Evolutionary conservation across 2,329 filamentous ascomycete species (phyloP).

Genomic region (Geoglossum cookeanum): DNA sequence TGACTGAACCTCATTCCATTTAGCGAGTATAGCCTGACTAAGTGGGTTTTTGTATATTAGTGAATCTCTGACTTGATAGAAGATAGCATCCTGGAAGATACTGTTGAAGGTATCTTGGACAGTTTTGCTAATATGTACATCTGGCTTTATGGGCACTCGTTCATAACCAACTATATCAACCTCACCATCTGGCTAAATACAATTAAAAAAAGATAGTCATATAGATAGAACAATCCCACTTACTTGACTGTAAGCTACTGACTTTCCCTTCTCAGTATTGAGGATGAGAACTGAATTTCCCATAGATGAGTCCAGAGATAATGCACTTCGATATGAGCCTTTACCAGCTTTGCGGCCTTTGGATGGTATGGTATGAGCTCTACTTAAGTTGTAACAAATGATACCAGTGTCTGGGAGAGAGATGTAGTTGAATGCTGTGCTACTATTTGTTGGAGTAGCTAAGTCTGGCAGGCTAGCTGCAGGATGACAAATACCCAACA

Average conservation of each 20-base stretch:
- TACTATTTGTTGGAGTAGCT: too few species aligned
- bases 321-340: neutral
- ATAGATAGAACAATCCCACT: neutral
- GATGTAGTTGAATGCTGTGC: too few species aligned
- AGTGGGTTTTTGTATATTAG: neutral
- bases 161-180: neutral
- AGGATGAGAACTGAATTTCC: neutral
- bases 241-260: neutral
- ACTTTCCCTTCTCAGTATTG: neutral
- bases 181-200: neutral
- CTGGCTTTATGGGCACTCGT: neutral
- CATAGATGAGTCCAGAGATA: neutral
- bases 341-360: neutral
- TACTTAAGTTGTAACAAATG: too few species aligned
- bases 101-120: too few species aligned
- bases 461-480: too few species aligned
- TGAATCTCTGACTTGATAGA: neutral
- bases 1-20: too few species aligned
- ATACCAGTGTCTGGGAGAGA: too few species aligned
- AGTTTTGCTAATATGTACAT: too few species aligned
- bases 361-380: neutral
- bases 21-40: neutral
- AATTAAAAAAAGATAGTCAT: neutral
- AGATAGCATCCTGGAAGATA: too few species aligned
- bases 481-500: too few species aligned